Evolutionary conservation across 2,329 filamentous ascomycete species (phyloP), one percentile per base, ranked within the genome.

Genomic region (Penicillium sp.): DNA sequence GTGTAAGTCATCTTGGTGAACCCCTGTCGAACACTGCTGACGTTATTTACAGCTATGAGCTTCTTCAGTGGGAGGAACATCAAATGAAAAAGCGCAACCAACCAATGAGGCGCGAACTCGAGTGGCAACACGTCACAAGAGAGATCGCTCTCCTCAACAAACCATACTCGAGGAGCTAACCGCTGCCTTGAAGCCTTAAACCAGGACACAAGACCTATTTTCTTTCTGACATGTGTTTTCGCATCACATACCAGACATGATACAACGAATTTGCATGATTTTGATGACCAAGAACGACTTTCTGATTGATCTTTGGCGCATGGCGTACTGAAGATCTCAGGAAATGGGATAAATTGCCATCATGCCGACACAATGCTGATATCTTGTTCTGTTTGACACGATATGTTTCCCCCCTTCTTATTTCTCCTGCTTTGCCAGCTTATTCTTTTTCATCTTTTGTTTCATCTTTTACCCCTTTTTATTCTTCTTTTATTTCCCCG

Each of bases 111-210:
- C 83, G 93, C 61, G 92, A 97, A 67, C 79, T 97, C 29, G 94
- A 97, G 75, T 99, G 94, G 94, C 83, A 85, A 7, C 90, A 91
- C 45, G 89, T 97, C 57, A 83, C 91, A 6, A 83, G 92, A 62
- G 93, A 97, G 75, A 92, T 99, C 62, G 92, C 94, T 4, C 80
- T 93, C 27, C 95, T 99, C 91, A 99, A 99, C 71, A 87, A 90
- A 66, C 94, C 94, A 14, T 97, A 97, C 75, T 88, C 90, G 16
- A 81, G 89, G 73, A 78, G 71, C 38, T 62, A 56, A 49, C 29
- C 22, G 22, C 32, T 29, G n/a, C 18, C 31, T 49, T 36, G 27
- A 13, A 36, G 4, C n/a, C 34, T 36, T 18, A 21, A 21, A n/a
- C 36, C 38, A 40, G 38, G 38, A 40, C 10, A 18, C 9, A 21